Percentiles rank a stretch among this genome's conserved stretches.
These are phyloP conservation scores for Magnusiomyces tetraspermus DNA, from an alignment of 1,139 yeast species.

Conservation along the genomic window DNA sequence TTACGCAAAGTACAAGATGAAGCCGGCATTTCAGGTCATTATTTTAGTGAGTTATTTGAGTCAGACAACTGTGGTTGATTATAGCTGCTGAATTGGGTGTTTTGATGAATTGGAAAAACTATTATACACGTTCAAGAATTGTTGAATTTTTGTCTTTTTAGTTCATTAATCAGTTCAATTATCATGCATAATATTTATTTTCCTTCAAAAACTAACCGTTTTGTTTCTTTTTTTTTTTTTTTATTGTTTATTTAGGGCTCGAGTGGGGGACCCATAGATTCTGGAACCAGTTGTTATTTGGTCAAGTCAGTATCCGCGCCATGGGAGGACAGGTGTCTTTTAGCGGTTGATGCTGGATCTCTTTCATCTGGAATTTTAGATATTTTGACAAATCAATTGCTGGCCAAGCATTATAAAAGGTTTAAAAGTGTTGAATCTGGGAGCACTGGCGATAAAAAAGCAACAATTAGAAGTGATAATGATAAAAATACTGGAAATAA, in stretches of 20 bases:
- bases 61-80: no score
- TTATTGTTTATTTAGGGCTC: constrained; percentile 10
- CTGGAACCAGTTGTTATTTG: constrained; percentile 38
- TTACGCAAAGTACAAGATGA: background rate
- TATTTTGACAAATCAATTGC: constrained; percentile 32
- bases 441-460: background rate
- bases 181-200: no score
- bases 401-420: background rate
- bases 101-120: no score
- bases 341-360: constrained; percentile 74
- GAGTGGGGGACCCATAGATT: constrained; percentile 26
- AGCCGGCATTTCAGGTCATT: constrained; percentile 12
- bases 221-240: background rate
- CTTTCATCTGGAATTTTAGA: constrained; percentile 53
- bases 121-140: no score
- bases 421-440: background rate
- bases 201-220: background rate
- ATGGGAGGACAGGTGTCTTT: constrained; percentile 32
- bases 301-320: constrained; percentile 45
- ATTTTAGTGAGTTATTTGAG: constrained; percentile 10
- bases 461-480: background rate
- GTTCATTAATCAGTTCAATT: no score
- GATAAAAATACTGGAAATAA: background rate
- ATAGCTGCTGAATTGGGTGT: no score
- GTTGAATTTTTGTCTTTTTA: no score